Evolutionary conservation across 2,329 filamentous ascomycete species (phyloP).

Genomic region (Tolypocladium tundrense): DNA sequence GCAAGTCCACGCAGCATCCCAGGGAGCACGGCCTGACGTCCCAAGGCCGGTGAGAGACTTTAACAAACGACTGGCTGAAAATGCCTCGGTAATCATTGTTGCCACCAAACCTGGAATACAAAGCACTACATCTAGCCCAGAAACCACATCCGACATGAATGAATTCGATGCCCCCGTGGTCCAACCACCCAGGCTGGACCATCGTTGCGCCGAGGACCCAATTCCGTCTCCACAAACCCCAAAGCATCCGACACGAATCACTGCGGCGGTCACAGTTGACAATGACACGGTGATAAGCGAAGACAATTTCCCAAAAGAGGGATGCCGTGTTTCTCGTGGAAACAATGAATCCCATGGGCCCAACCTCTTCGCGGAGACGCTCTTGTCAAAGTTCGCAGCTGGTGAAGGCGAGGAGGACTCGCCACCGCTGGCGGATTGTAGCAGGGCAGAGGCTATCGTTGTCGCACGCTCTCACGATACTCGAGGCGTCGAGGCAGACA

Average conservation of each 20-base stretch:
- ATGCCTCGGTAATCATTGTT: not conserved
- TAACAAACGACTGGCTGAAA: not conserved
- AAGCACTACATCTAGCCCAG: not conserved
- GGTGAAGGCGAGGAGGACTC: not conserved
- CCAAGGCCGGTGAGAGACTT: not conserved
- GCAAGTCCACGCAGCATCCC: not conserved
- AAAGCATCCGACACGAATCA: not conserved
- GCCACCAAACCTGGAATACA: not conserved
- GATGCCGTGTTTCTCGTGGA: not conserved
- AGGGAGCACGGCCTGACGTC: not conserved
- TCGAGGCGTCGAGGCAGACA: not conserved
- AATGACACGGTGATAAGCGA: not conserved
- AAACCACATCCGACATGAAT: not conserved
- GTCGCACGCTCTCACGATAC: not conserved
- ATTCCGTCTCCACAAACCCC: not conserved
- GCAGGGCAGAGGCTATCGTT: not conserved
- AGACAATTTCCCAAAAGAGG: not conserved
- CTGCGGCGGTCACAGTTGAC: not conserved
- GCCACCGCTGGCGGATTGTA: not conserved
- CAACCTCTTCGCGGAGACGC: not conserved
- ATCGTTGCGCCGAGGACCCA: not conserved
- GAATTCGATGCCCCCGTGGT: not conserved
- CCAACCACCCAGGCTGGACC: not conserved
- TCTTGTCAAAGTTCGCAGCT: not conserved
- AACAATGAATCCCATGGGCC: not conserved